A percentile compares a stretch with the other conserved stretches of the same genome.
Conservation (phyloP, 176 grass and related monocot genomes). For the Oryza coarctata region DNA sequence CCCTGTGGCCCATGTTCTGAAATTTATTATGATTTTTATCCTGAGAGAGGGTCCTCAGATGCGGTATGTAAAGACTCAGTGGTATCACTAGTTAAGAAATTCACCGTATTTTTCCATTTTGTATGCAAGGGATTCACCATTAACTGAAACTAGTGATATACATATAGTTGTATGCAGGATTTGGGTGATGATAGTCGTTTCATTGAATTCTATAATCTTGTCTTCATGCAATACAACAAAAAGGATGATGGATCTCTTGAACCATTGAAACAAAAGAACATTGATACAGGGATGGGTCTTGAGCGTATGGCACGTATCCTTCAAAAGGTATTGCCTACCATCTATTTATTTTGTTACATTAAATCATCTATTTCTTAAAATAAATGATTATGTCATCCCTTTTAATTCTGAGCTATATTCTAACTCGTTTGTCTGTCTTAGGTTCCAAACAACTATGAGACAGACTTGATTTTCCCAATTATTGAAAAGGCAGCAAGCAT, state of each 20-base stretch:
- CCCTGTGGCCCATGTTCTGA: constrained; percentile 98
- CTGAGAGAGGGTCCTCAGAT: constrained; percentile 66
- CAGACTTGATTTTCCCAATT: constrained; percentile 92
- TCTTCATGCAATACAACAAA: constrained; percentile 99
- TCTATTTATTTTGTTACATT: neutral
- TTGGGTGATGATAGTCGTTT: constrained; percentile 89
- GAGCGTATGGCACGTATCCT: constrained; percentile 97
- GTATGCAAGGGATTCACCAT: constrained; percentile 13
- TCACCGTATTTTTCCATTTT: constrained; percentile 16
- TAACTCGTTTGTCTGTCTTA: constrained; percentile 39
- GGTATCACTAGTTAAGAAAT: constrained; percentile 5
- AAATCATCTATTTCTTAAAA: neutral
- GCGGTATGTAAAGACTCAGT: constrained; percentile 61
- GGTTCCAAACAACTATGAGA: constrained; percentile 99
- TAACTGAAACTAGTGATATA: constrained; percentile 66
- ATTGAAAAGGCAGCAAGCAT: constrained; percentile 80
- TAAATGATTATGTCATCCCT: constrained; percentile 8
- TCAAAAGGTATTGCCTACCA: constrained; percentile 65
- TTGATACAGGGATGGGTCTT: constrained; percentile 96
- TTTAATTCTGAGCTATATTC: constrained; percentile 8
- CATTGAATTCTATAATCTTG: constrained; percentile 99
- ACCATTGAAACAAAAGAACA: constrained; percentile 88
- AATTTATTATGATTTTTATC: constrained; percentile 98
- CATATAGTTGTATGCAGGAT: constrained; percentile 86
- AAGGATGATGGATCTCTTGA: constrained; percentile 91